Conservation (phyloP, 352 stramenopile species). For the Globisporangium nunn region DNA sequence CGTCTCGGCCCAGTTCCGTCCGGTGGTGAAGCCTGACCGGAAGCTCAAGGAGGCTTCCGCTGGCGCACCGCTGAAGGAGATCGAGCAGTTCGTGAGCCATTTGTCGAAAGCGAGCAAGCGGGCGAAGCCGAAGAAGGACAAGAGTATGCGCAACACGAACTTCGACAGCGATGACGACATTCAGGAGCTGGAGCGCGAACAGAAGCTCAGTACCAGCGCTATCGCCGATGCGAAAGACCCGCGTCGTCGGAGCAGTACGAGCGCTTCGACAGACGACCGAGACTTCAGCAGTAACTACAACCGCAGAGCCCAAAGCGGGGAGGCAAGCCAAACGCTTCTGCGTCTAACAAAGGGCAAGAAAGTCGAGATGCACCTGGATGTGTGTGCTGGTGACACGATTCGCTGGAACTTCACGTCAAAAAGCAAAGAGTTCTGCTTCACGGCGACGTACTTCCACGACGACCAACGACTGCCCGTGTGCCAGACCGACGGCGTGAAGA, state of each 20-base stretch:
- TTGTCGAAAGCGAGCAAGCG: conserved; percentile 15
- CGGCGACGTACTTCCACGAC: conserved; percentile 53
- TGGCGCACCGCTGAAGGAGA: conserved; percentile 30
- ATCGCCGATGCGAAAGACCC: conserved; percentile 1
- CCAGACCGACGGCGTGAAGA: conserved; percentile 59
- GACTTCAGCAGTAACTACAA: not conserved
- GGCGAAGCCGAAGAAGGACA: conserved; percentile 23
- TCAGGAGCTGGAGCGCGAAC: conserved; percentile 4
- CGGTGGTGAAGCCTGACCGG: conserved; percentile 38
- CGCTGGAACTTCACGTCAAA: conserved; percentile 54
- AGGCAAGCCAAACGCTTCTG: conserved; percentile 15
- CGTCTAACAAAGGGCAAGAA: conserved; percentile 51
- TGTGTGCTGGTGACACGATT: conserved; percentile 53
- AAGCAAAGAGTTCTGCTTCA: conserved; percentile 57
- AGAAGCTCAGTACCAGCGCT: conserved; percentile 6
- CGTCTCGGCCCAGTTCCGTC: conserved; percentile 48
- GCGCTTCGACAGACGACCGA: not conserved
- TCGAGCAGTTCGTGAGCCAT: conserved; percentile 57
- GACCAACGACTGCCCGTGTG: conserved; percentile 41
- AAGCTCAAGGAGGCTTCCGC: conserved; percentile 30
- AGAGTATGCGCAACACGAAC: conserved; percentile 31
- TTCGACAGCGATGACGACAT: conserved; percentile 21
- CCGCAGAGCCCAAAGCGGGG: conserved; percentile 2
- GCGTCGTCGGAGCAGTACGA: conserved; percentile 2
- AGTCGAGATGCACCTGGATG: conserved; percentile 79